Base-by-base conservation (phyloP, 1,139 yeast species). In the Debaryomyces coudertii region DNA sequence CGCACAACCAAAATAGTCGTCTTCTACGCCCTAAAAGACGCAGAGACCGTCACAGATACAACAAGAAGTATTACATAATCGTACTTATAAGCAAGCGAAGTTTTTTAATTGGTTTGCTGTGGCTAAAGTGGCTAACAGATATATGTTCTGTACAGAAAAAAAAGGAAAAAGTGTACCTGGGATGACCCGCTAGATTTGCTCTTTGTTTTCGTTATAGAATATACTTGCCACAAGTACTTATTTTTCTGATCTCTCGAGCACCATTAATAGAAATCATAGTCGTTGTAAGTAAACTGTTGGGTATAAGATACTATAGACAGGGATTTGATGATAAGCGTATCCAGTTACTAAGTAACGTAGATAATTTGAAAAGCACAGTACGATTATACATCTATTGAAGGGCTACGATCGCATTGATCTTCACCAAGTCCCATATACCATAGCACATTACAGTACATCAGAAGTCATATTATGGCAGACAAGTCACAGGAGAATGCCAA, bases 81-180 rank as follows among this genome's bases (percentile, higher is more conserved):
- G 24, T 33, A n/a, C 24, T 18, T 33, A 33, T 33, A 20, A 33
- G 36, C 36, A 33, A 33, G 36, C 36, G 36, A 33, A 33, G 36
- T 33, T 33, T 33, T 33, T 33, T 33, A 33, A 33, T 33, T 33
- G 36, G 36, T 18, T 33, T 33, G 36, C 24, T 33, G 36, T 33
- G 36, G 36, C 36, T 16, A 33, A 33, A 33, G 36, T 33, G 36
- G 36, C 36, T 33, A 33, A 18, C 24, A 30, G 3, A 24, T 9
- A 16, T 33, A 9, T 11, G 24, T 7, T 33, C 18, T 33, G 36
- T 33, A 31, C 12, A 16, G 18, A 18, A 18, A 18, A 11, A 11
- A 11, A 18, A 7, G 11, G 18, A 33, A n/a, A n/a, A n/a, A 18
- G 18, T 18, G 9, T 20, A 31, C 11, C 14, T 25, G 8, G 34